A percentile compares a stretch with the other conserved stretches of the same genome.
These are phyloP conservation scores for Brettanomyces naardenensis DNA, from an alignment of 805 yeast species.

Conservation along the genomic window DNA sequence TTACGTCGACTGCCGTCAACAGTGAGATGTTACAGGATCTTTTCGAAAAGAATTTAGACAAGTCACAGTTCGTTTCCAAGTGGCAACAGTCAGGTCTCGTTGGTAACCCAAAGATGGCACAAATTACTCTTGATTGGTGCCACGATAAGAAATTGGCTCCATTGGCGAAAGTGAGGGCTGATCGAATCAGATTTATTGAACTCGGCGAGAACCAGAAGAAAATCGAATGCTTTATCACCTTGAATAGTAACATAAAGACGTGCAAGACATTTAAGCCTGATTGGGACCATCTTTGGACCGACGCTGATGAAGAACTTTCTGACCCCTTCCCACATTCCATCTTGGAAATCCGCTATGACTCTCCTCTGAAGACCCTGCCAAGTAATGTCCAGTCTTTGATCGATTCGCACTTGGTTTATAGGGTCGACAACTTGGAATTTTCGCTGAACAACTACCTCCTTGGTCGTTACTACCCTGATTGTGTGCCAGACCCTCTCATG, in stretches of 20 bases:
- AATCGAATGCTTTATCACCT: slow-evolving; percentile 24
- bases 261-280: slow-evolving; percentile 4
- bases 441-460: slow-evolving; percentile 25
- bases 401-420: slow-evolving; percentile 40
- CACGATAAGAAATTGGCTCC: slow-evolving; percentile 23
- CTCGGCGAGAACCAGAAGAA: slow-evolving; percentile 9
- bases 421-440: slow-evolving; percentile 31
- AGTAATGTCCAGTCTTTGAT: slow-evolving; percentile 30
- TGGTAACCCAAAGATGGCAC: slow-evolving; percentile 26
- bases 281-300: slow-evolving; percentile 6
- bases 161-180: slow-evolving; percentile 17
- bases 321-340: slow-evolving; percentile 39
- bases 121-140: slow-evolving; percentile 25
- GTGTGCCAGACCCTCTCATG: slow-evolving; percentile 16
- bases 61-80: slow-evolving; percentile 8
- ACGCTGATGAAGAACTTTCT: slow-evolving; percentile 7
- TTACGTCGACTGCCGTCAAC: slow-evolving; percentile 24
- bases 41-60: slow-evolving; percentile 7
- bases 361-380: slow-evolving; percentile 26
- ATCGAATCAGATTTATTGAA: slow-evolving; percentile 22
- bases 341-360: slow-evolving; percentile 39
- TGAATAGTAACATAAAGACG: slow-evolving; percentile 21
- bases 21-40: slow-evolving; percentile 14
- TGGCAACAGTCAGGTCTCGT: slow-evolving; percentile 17
- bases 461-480: slow-evolving; percentile 15